Conservation (phyloP, 129 eudicot genomes). For the Artemisia tridentata region DNA sequence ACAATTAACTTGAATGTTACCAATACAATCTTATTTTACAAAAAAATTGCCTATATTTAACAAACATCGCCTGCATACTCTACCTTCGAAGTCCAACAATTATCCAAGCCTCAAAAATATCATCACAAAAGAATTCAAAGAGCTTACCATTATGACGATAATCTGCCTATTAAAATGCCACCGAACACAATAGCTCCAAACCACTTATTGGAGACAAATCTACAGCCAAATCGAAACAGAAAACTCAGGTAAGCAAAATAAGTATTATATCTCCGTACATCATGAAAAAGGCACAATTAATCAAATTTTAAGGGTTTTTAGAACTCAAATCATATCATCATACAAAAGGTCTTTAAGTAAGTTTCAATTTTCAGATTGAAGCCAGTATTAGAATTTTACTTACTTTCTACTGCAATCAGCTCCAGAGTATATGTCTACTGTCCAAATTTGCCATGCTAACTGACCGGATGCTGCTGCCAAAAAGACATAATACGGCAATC, state of each 20-base stretch:
- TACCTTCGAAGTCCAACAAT: not conserved
- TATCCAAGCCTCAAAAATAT: not conserved
- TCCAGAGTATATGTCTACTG: conserved; percentile 62
- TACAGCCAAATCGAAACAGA: conserved; percentile 32
- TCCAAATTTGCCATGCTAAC: conserved; percentile 82
- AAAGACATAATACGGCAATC: conserved; percentile 66
- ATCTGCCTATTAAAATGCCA: conserved; percentile 75
- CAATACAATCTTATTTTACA: no score
- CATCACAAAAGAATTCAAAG: not conserved
- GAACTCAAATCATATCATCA: conserved; percentile 1
- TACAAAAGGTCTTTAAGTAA: not conserved
- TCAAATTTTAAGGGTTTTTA: not conserved
- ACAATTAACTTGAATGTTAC: no score
- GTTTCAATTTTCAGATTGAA: not conserved
- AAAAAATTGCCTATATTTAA: no score
- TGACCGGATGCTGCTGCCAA: conserved; percentile 71
- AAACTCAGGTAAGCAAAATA: not conserved
- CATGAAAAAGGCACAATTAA: not conserved
- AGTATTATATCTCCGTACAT: not conserved
- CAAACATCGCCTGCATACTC: not conserved
- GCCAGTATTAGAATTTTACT: conserved; percentile 21
- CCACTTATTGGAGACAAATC: conserved; percentile 91
- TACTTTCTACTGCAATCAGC: conserved; percentile 87
- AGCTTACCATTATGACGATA: conserved; percentile 39
- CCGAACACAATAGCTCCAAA: conserved; percentile 76